These are phyloP conservation scores for Tuber borchii DNA, from an alignment of 495 filamentous ascomycete species.

Conservation along the genomic window DNA sequence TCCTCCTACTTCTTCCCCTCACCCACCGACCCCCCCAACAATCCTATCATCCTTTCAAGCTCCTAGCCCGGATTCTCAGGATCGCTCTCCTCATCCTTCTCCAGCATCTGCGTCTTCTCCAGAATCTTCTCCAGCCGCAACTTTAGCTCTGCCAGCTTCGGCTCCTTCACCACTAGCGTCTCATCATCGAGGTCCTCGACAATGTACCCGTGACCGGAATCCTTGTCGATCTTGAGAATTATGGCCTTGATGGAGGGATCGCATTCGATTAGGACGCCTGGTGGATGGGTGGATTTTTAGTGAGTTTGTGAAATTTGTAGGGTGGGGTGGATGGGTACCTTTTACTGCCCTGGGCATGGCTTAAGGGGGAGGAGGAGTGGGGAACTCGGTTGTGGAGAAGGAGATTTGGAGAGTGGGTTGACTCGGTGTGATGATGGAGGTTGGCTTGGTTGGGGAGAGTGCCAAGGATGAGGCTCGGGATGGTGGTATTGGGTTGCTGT, in stretches of 20 bases:
- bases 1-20: background rate
- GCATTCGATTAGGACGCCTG: slow-evolving; percentile 30
- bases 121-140: slow-evolving; percentile 57
- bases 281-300: background rate
- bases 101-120: slow-evolving; percentile 49
- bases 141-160: slow-evolving; percentile 58
- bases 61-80: slow-evolving; percentile 31
- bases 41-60: slow-evolving; percentile 1
- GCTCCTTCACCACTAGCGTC: slow-evolving; percentile 48
- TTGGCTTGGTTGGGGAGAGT: too few relatives aligned
- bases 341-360: slow-evolving; percentile 22
- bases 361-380: too few relatives aligned
- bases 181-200: slow-evolving; percentile 52
- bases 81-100: slow-evolving; percentile 53
- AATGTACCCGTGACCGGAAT: slow-evolving; percentile 60
- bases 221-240: slow-evolving; percentile 63
- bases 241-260: slow-evolving; percentile 67
- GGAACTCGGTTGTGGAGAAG: too few relatives aligned
- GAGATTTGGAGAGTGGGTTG: too few relatives aligned
- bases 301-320: background rate
- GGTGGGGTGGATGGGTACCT: slow-evolving; percentile 4
- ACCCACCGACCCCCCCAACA: background rate
- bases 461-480: too few relatives aligned
- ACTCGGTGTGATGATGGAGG: too few relatives aligned
- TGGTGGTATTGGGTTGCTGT: too few relatives aligned